Conservation (phyloP, 148 eudicot species). For the Persicaria tinctoria region DNA sequence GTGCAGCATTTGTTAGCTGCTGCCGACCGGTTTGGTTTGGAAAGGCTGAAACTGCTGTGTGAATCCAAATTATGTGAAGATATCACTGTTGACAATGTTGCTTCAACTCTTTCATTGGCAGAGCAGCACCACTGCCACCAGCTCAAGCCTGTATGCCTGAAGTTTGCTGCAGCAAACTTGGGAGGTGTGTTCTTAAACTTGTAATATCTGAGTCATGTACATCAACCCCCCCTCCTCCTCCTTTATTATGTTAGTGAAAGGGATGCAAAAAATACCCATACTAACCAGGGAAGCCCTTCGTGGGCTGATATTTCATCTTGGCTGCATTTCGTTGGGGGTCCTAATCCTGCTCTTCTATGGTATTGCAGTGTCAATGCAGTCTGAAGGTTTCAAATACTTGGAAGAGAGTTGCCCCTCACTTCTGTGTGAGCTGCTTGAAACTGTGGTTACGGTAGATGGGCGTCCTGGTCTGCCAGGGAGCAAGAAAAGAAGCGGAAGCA, state of each 20-base stretch:
- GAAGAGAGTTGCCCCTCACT: slow-evolving; percentile 63
- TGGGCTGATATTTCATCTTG: no score
- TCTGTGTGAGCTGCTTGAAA: slow-evolving; percentile 51
- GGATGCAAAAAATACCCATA: no score
- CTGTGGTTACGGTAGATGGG: slow-evolving; percentile 54
- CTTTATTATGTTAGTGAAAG: no score
- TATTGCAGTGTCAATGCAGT: slow-evolving; percentile 65
- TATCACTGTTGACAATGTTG: slow-evolving; percentile 61
- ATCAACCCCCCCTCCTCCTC: no score
- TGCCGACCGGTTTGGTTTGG: slow-evolving; percentile 89
- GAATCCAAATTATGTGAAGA: slow-evolving; percentile 79
- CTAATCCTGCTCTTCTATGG: not conserved
- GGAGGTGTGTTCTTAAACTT: slow-evolving; percentile 70
- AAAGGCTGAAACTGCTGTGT: slow-evolving; percentile 64
- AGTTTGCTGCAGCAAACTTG: slow-evolving; percentile 90
- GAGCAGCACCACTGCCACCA: slow-evolving; percentile 80
- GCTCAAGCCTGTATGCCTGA: slow-evolving; percentile 73
- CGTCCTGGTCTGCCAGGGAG: slow-evolving; percentile 20
- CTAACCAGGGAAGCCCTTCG: no score
- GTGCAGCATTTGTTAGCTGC: slow-evolving; percentile 94
- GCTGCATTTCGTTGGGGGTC: no score
- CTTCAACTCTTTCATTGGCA: slow-evolving; percentile 80
- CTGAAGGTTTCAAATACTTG: slow-evolving; percentile 65
- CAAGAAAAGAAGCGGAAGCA: slow-evolving; percentile 60
- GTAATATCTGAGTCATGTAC: slow-evolving; percentile 42